Evolutionary conservation across 2,329 filamentous ascomycete species (phyloP), one percentile per base, ranked within the genome.

Genomic region (Fusarium pseudoanthophilum): DNA sequence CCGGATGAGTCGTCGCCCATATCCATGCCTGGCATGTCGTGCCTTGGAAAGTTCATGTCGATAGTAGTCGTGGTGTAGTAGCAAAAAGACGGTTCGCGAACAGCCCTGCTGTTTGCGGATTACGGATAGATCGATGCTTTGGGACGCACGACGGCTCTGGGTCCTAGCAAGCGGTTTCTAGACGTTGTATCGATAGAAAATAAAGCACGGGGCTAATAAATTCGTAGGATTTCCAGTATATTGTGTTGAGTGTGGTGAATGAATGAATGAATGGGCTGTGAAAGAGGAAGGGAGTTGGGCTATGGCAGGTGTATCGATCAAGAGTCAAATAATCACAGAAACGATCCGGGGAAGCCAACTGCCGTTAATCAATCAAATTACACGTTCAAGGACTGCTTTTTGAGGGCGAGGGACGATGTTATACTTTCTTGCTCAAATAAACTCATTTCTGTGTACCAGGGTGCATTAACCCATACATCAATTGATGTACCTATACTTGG

Each of bases 1-100:
- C 59, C 43, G 55, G 67, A 69, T 26, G 73, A 69, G 60, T 53
- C 46, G 48, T 49, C 60, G 65, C 62, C 69, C 70, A 56, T 74
- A 49, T 73, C 72, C 73, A 72, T 74, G 48, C 74, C 69, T 70
- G 74, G 70, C 71, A 75, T 79, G 48, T 76, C 73, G 60, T 77
- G 78, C 34, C 75, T 76, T 43, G 77, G 68, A 40, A 72, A 70
- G 64, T 62, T 70, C 76, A 78, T 78, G 28, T 36, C 61, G 48
- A 20, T 26, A 15, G 34, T 32, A 32, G n/a, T 36, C 28, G 40
- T 13, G 26, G 32, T 26, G 40, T 15, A 26, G 28, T 26, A 37
- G 10, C 11, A 21, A 15, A 26, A 37, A 9, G 21, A 32, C 14
- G 26, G 16, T 42, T 43, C 32, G 53, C 39, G 7, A 28, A 43